These are phyloP conservation scores for Podochytrium sp. DNA, from an alignment of 192 early-diverging fungal species.

Conservation along the genomic window DNA sequence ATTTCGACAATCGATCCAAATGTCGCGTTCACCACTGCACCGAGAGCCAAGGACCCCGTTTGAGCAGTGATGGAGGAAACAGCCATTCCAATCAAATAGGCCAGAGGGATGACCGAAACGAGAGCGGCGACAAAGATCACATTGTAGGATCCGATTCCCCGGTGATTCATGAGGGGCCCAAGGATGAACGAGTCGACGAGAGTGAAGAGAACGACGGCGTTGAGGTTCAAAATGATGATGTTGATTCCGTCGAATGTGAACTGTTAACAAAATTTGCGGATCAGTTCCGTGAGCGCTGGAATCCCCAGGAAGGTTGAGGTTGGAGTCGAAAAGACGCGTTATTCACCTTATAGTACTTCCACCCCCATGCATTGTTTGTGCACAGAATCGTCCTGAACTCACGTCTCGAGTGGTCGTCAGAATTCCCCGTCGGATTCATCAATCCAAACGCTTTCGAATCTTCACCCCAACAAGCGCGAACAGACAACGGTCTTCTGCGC, in stretches of 20 bases:
- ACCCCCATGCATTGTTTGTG: conserved; percentile 86
- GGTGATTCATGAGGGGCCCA: conserved; percentile 53
- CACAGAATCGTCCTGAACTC: conserved; percentile 78
- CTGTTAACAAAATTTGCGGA: no score
- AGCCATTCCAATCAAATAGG: conserved; percentile 97
- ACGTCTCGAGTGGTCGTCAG: conserved; percentile 1
- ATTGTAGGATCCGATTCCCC: conserved; percentile 56
- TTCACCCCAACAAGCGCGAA: conserved; percentile 6
- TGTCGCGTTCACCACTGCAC: conserved; percentile 96
- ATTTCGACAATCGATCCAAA: conserved; percentile 97
- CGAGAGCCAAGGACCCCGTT: conserved; percentile 83
- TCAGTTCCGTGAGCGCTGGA: no score
- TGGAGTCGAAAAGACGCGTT: not conserved
- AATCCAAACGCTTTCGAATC: conserved; percentile 5
- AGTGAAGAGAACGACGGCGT: conserved; percentile 81
- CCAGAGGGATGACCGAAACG: conserved; percentile 84
- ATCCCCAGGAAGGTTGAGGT: no score
- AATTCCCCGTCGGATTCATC: no score
- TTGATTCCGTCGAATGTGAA: conserved; percentile 96
- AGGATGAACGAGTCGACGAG: conserved; percentile 81
- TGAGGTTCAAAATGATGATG: conserved; percentile 93
- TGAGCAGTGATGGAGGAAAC: conserved; percentile 97
- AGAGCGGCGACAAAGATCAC: conserved; percentile 72
- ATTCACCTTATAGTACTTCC: conserved; percentile 89
- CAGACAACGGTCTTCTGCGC: conserved; percentile 46